Conservation (phyloP, 106 monocot species). For the Platanthera guangdongensis region DNA sequence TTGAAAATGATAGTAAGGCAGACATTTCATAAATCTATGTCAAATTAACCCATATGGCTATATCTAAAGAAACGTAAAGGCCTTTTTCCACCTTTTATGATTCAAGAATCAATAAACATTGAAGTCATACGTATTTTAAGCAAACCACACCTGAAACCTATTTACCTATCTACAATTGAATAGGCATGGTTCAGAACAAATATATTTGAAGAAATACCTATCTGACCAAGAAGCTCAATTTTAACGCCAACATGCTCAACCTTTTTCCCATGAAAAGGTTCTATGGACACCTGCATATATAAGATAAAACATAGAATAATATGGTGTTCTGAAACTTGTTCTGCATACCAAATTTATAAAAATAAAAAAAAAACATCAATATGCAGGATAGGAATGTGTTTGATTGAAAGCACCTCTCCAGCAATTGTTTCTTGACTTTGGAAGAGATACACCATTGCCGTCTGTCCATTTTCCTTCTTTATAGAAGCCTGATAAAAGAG, state of each 20-base stretch:
- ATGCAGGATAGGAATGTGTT: background rate
- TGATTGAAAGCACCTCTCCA: constrained; percentile 55
- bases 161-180: background rate
- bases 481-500: constrained; percentile 54
- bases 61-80: background rate
- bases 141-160: background rate
- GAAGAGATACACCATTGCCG: constrained; percentile 72
- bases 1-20: background rate
- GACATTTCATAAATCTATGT: background rate
- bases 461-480: constrained; percentile 90
- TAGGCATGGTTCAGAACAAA: background rate
- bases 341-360: background rate
- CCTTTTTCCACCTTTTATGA: background rate
- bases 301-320: background rate
- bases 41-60: background rate
- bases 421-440: constrained; percentile 81
- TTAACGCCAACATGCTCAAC: constrained; percentile 90
- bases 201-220: constrained; percentile 53
- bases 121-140: background rate
- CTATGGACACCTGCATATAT: constrained; percentile 57
- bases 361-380: background rate
- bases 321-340: background rate
- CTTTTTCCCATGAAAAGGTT: constrained; percentile 86
- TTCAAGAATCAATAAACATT: background rate
- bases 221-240: constrained; percentile 91